Evolutionary conservation across 768 basidiomycete species (phyloP), one percentile per base, ranked within the genome.

Genomic region (Psilocybe subaeruginosa): DNA sequence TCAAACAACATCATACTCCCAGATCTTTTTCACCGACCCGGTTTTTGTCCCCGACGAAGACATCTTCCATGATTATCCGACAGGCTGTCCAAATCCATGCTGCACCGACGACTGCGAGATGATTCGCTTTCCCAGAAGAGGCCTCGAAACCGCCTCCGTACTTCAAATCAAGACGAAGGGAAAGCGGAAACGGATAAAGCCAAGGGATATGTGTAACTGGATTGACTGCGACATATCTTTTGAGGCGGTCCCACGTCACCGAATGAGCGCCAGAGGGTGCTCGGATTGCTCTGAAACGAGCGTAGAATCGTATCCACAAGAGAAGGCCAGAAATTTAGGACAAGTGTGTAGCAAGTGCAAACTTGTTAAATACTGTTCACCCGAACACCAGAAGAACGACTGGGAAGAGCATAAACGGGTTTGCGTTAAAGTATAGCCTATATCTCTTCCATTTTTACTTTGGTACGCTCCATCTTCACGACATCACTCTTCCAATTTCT

Each of bases 51-150:
- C 90, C 27, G 80, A 88, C 17, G 81, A 85, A 66, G 87, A 89
- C 47, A 82, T 91, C 35, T 92, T 89, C 73, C 85, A 84, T 71
- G 89, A 91, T 71, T 90, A 90, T 68, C 90, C 90, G 5, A 90
- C 86, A 8, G 90, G 90, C 14, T 92, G 90, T 66, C 89, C 88
- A 31, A 92, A 90, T 60, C 89, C 88, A 1, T 89, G 86, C 68
- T 92, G 90, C 71, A 88, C 84, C 35, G 90, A 92, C 62, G 89
- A 92, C 70, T 92, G 90, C 70, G 90, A 92, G 74, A 89, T 91
- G 83, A 87, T 92, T 66, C 86, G 90, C 53, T 92, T 92, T 64
- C 90, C 90, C 2, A 77, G 90, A 58, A 77, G 80, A 58, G 90
- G 90, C 2, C 67, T 83, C 19, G 85, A 86, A 58, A 79, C 77